Percentiles rank a stretch among this genome's conserved stretches.
These are phyloP conservation scores for Ajuga chamaepitys DNA, from an alignment of 257 asterid genomes.

Conservation along the genomic window DNA sequence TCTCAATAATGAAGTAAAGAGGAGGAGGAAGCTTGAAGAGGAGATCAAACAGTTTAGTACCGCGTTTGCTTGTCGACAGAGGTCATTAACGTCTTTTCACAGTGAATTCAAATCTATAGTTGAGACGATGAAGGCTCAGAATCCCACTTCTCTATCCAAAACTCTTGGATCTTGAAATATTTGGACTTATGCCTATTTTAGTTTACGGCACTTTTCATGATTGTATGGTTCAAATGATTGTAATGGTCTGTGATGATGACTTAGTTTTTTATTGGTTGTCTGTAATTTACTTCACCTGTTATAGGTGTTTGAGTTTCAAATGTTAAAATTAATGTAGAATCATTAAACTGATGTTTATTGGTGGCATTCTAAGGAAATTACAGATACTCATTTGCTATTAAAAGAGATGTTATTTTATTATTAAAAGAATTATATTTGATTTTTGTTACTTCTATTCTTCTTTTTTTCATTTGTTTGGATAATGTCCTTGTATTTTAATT, in stretches of 20 bases:
- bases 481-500: too few species aligned
- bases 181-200: background rate
- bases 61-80: slow-evolving; percentile 59
- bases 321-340: background rate
- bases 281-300: background rate
- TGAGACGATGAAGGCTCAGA: slow-evolving; percentile 48
- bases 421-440: too few species aligned
- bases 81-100: slow-evolving; percentile 45
- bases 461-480: too few species aligned
- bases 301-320: background rate
- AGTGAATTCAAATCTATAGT: slow-evolving; percentile 52
- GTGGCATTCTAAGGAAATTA: too few species aligned
- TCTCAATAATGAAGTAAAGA: slow-evolving; percentile 48
- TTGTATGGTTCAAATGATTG: background rate
- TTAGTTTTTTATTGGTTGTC: background rate
- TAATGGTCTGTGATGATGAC: background rate
- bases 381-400: too few species aligned
- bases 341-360: background rate
- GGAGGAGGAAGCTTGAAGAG: slow-evolving; percentile 72
- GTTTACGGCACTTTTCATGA: too few species aligned
- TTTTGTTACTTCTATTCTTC: too few species aligned
- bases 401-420: too few species aligned
- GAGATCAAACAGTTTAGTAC: slow-evolving; percentile 51
- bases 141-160: slow-evolving; percentile 50
- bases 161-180: slow-evolving; percentile 47